Base-by-base conservation (phyloP, 345 rosid species). In the Bretschneidera sinensis region DNA sequence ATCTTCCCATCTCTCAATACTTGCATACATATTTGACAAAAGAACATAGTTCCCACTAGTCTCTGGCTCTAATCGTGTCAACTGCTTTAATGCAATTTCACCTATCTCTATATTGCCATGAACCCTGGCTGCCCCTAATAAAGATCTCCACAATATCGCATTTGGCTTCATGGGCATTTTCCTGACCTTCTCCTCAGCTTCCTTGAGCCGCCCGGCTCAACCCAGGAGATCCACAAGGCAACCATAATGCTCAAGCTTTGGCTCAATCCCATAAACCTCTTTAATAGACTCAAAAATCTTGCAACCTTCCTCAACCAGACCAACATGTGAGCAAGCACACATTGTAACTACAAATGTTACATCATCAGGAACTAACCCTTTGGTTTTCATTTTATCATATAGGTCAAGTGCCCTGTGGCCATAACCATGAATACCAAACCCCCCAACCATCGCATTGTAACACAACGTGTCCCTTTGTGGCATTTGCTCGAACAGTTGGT, bases 151-250 rank as follows among this genome's bases (percentile, higher is more conserved):
- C 56, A 81, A 17, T 24, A 65, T 70, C 0, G 89, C 83, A 47
- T 79, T 83, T 0, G 91, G 85, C 64, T 81, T 73, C 87, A 83
- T 68, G 0, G 87, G 89, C 91, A 85, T 85, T 39, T 56, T 66
- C 68, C 50, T 66, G 18, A 83, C 64, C 67, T 48, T 70, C 43
- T 81, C 77, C 64, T 79, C 76, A 0, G 87, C 89, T 59, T 85
- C 95, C 47, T n/a, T 59, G 13, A 85, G 59, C 62, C 64, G 51
- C 16, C 95, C 91, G 0, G 81, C 76, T 65, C 88, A 76, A 24
- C 87, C 84, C 19, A 87, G 74, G 63, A 85, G 80, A 68, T 87
- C 89, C 47, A 83, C 81, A 28, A 81, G 53, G 64, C 87, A 85
- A 3, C 96, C 85, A 55, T 83, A 85, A 39, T 85, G 96, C 65